A percentile compares a stretch with the other conserved stretches of the same genome.
Conservation (phyloP, 129 eudicot species). For the Erigeron canadensis region DNA sequence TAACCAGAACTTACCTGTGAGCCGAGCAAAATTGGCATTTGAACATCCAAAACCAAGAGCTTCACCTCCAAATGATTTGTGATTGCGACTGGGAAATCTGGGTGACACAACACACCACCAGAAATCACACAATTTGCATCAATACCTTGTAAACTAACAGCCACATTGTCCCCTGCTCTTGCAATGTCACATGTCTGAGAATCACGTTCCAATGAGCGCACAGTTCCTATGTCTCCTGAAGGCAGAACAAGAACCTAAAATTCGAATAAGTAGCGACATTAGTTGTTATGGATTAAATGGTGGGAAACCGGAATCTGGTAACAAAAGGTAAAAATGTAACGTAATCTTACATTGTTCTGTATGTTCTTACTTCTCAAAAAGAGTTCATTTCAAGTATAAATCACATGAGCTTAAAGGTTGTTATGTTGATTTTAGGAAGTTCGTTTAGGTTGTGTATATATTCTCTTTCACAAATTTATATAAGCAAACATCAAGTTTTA, state of each 20-base stretch:
- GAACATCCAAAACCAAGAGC: constrained; percentile 66
- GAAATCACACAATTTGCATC: constrained; percentile 57
- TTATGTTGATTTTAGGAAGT: no score
- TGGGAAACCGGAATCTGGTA: neutral
- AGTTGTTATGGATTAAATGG: neutral
- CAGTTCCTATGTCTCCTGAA: constrained; percentile 63
- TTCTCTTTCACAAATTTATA: no score
- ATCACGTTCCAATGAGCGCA: constrained; percentile 77
- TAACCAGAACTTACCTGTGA: constrained; percentile 61
- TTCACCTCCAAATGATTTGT: constrained; percentile 80
- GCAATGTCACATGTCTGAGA: constrained; percentile 62
- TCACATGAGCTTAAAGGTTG: no score
- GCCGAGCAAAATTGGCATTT: constrained; percentile 73
- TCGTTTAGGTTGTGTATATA: no score
- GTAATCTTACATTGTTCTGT: neutral
- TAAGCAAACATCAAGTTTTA: neutral
- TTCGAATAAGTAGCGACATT: constrained; percentile 4
- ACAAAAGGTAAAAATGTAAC: neutral
- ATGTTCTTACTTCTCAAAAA: neutral
- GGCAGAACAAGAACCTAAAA: constrained; percentile 87
- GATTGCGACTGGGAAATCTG: constrained; percentile 78
- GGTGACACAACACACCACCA: constrained; percentile 95
- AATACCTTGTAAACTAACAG: constrained; percentile 76
- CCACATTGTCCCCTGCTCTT: constrained; percentile 90
- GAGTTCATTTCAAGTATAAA: neutral